Base-by-base conservation (phyloP, 1,139 yeast species). In the Protomyces macrosporus region DNA sequence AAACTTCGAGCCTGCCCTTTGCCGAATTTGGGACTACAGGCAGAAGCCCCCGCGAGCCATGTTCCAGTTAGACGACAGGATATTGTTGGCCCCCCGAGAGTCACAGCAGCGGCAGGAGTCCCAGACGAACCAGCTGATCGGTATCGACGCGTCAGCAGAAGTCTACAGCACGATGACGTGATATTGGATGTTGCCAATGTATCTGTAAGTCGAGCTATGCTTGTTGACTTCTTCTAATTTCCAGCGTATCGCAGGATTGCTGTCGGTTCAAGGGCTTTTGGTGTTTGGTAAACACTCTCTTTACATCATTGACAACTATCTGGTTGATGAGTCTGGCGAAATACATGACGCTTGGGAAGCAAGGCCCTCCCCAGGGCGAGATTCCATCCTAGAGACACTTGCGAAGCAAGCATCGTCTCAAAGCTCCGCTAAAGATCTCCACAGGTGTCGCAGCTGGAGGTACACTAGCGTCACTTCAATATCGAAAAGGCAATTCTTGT, bases 221-320 rank as follows among this genome's bases (percentile, higher is more conserved):
- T n/a, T 6, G 16, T 14, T 34, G 55, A 35, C 9, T 4, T 33
- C 4, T 42, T 12, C 42, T 9, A 12, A 35, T 23, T 34, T 4
- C 12, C 40, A 23, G 52, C 84, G 85, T 61, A 82, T 89, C 33
- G 77, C 85, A 65, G 96, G 96, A 0, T 75, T 89, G 32, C 88
- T 85, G 32, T 84, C 90, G 0, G 77, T 81, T 32, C 95, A 88
- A 71, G 88, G 93, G 40, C 78, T 89, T 56, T 76, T 89, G 75
- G 86, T 89, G 32, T 72, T 86, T 37, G 95, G 96, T 0, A 75
- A 79, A 3, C 76, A 77, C 6, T 84, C 86, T 70, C 69, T 88
- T 12, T 89, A 88, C 71, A 75, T 88, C 69, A 82, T 87, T 65
- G 88, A 84, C 65, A 84, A 85, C 68, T 88, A 86, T 71, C 86